These are phyloP conservation scores for Pyricularia grisea DNA, from an alignment of 2,329 filamentous ascomycete genomes.

Conservation along the genomic window DNA sequence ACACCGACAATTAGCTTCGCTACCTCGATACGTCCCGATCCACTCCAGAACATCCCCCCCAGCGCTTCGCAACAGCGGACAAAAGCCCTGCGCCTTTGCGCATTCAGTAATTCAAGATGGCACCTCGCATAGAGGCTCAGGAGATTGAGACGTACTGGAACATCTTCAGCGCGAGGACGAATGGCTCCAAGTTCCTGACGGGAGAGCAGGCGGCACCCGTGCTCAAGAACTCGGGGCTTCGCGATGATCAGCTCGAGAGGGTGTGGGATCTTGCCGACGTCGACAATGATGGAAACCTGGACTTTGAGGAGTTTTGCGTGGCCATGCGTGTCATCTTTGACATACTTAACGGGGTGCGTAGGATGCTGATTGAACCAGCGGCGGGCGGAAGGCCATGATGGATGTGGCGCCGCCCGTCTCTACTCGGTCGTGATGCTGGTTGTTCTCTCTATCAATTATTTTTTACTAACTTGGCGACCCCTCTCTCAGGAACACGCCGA, in stretches of 20 bases:
- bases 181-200: conserved; percentile 49
- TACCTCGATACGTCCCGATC: neutral
- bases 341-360: conserved; percentile 75
- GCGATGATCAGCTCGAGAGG: conserved; percentile 75
- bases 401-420: neutral
- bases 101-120: conserved; percentile 27
- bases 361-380: neutral
- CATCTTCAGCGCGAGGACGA: conserved; percentile 50
- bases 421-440: neutral
- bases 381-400: neutral
- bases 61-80: neutral
- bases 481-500: conserved; percentile 68
- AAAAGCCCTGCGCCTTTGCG: neutral
- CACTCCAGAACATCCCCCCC: neutral
- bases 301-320: conserved; percentile 99
- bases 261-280: conserved; percentile 98
- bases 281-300: conserved; percentile 91
- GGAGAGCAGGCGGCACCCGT: conserved; percentile 54
- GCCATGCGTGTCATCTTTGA: conserved; percentile 98
- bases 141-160: conserved; percentile 60
- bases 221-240: conserved; percentile 53
- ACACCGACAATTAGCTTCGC: neutral
- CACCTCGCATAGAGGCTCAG: conserved; percentile 51
- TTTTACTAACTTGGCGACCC: neutral
- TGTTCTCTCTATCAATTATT: neutral